A percentile compares a stretch with the other conserved stretches of the same genome.
Evolutionary conservation across 73 alveolate genomes (phyloP).

Genomic region (Paramecium caudatum): DNA sequence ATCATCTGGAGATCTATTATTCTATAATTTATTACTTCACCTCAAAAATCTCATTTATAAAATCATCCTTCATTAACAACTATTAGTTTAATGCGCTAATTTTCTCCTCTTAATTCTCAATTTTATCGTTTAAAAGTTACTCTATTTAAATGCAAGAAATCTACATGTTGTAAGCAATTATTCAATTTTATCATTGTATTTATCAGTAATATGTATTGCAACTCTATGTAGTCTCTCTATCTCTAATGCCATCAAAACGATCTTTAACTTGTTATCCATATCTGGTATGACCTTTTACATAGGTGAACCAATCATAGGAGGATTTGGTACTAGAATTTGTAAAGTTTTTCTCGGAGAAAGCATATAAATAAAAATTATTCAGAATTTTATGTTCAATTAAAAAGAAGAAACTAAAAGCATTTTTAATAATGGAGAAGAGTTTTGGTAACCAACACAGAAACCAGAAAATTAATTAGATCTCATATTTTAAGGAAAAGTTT

Average conservation of each 20-base stretch:
- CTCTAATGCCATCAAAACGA: slow-evolving; percentile 2
- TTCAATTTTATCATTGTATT: slow-evolving; percentile 18
- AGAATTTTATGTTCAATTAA: background rate
- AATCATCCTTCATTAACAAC: slow-evolving; percentile 36
- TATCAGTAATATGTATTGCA: background rate
- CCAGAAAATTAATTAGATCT: background rate
- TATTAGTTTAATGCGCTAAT: slow-evolving; percentile 14
- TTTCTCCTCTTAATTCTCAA: slow-evolving; percentile 13
- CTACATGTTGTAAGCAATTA: slow-evolving; percentile 45
- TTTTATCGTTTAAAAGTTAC: slow-evolving; percentile 17
- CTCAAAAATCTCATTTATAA: slow-evolving; percentile 32
- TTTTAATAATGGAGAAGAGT: slow-evolving; percentile 26
- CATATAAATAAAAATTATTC: slow-evolving; percentile 30
- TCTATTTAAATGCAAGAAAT: background rate
- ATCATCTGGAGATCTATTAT: slow-evolving; percentile 36
- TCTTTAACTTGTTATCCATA: background rate
- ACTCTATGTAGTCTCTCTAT: slow-evolving; percentile 30
- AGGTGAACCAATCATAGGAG: background rate
- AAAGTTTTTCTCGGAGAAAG: background rate
- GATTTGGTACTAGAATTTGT: background rate
- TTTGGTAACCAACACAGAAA: background rate
- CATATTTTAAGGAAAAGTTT: slow-evolving; percentile 5
- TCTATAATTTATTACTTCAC: background rate
- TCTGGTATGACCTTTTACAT: background rate
- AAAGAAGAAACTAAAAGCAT: slow-evolving; percentile 9